Evolutionary conservation across 2,329 filamentous ascomycete genomes (phyloP), one percentile per base, ranked within the genome.

Genomic region (Ophiostoma ips): DNA sequence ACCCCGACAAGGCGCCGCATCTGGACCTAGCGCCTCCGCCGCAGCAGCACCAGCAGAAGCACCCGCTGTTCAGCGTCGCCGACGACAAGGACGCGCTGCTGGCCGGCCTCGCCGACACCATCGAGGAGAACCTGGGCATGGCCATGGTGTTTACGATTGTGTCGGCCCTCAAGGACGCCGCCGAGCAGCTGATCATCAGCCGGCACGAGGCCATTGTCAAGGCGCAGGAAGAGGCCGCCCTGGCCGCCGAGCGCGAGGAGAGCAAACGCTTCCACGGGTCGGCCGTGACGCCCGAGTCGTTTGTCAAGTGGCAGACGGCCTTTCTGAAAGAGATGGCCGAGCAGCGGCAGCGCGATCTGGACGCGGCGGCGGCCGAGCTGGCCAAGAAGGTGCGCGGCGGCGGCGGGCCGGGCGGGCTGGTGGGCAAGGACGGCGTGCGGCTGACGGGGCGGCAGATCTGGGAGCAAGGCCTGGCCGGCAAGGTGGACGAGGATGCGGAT

Each of bases 201-300:
- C 81, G 92, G 43, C 78, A 81, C 60, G 77, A 79, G 52, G 83
- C 72, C 9, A 76, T 72, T 2, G 75, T 74, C 8, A 75, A 78
- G 60, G 72, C 60, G 40, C 68, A 70, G 3, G 79, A 83, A 56
- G 77, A 81, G 61, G 67, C 59, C 13, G 51, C 68, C 13, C 64
- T 72, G 7, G 77, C 71, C 11, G 77, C 76, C 1, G 92, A 98
- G 68, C 81, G 84, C 55, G 88, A 92, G 64, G 92, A 98, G 71
- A 98, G 98, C 64, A 80, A 83, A 60, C 96, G 95, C 67, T 98
- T 98, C 66, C 85, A 94, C 63, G 92, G 92, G 52, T 87, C 87
- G 34, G 74, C 80, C 31, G 92, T 98, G 18, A 96, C 81, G n/a
- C 73, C 79, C 19, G 87, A 95, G 68, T 81, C 80, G 0, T 98